phyloP scores from a whole-genome alignment of 2,329 filamentous ascomycete genomes.

The Emergomyces orientalis region DNA sequence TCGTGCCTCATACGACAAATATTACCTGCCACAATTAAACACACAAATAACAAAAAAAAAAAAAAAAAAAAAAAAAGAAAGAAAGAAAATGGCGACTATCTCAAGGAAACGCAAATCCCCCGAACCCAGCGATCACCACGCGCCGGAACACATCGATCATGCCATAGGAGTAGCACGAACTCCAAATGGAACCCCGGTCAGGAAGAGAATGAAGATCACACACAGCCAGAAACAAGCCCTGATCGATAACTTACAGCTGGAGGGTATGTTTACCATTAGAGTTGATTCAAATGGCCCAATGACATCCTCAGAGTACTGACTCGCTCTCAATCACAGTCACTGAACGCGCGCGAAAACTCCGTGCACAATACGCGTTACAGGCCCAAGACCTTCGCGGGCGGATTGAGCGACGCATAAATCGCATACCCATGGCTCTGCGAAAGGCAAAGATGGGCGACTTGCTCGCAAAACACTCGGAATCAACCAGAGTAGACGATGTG shows the following conservation, averaged over 20 bases:
- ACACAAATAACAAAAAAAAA: neutral
- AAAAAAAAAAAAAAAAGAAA: neutral
- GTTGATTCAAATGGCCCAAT: neutral
- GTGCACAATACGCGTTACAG: slow-evolving; percentile 81
- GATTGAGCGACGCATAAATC: slow-evolving; percentile 86
- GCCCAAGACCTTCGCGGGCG: slow-evolving; percentile 75
- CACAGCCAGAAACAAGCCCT: slow-evolving; percentile 72
- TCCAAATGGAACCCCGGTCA: slow-evolving; percentile 50
- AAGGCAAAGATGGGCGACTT: slow-evolving; percentile 77
- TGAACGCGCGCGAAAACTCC: slow-evolving; percentile 74
- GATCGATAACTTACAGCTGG: slow-evolving; percentile 80
- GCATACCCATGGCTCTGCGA: slow-evolving; percentile 71
- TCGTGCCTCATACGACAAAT: neutral
- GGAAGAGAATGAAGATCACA: slow-evolving; percentile 55
- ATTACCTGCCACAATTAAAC: neutral
- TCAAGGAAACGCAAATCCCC: slow-evolving; percentile 34
- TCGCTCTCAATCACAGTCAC: slow-evolving; percentile 53
- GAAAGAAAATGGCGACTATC: slow-evolving; percentile 28
- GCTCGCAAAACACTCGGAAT: slow-evolving; percentile 44
- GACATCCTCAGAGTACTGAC: neutral
- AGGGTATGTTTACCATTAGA: slow-evolving; percentile 51
- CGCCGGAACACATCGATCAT: slow-evolving; percentile 29
- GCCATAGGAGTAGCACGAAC: slow-evolving; percentile 31
- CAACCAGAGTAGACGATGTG: slow-evolving; percentile 30
- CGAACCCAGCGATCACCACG: slow-evolving; percentile 15